Percentiles rank a stretch among this genome's conserved stretches.
Conservation (phyloP, 345 rosid species). For the Atalantia buxifolia region DNA sequence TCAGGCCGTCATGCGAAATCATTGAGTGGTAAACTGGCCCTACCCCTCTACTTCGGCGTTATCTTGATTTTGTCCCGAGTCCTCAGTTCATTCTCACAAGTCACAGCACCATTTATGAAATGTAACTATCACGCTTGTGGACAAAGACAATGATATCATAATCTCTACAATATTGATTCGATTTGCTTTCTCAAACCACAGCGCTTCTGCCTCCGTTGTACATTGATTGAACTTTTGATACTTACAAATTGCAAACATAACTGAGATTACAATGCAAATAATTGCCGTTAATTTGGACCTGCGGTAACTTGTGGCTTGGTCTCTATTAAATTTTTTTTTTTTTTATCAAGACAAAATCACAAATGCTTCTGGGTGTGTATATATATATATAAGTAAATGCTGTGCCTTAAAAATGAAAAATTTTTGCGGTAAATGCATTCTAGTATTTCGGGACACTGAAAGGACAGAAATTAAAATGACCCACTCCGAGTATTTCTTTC, state of each 20-base stretch:
- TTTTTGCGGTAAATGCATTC: constrained; percentile 3
- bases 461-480: constrained; percentile 19
- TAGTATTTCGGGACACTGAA: constrained; percentile 20
- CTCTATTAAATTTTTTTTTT: background rate
- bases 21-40: constrained; percentile 10
- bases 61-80: background rate
- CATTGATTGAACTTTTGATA: too few species aligned
- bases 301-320: background rate
- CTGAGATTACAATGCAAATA: background rate
- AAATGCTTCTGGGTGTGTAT: background rate
- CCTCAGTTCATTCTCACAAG: background rate
- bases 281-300: background rate
- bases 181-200: background rate
- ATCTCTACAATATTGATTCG: background rate
- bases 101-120: background rate
- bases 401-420: background rate
- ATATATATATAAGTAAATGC: too few species aligned
- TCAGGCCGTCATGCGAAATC: constrained; percentile 17
- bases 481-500: constrained; percentile 14
- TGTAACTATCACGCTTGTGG: background rate
- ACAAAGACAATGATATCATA: background rate
- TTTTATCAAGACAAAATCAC: background rate
- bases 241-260: background rate
- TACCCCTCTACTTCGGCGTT: background rate
- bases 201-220: background rate